Percentiles rank a stretch among this genome's conserved stretches.
phyloP scores from a whole-genome alignment of 2,329 filamentous ascomycete species.

The Aureobasidium sp. region DNA sequence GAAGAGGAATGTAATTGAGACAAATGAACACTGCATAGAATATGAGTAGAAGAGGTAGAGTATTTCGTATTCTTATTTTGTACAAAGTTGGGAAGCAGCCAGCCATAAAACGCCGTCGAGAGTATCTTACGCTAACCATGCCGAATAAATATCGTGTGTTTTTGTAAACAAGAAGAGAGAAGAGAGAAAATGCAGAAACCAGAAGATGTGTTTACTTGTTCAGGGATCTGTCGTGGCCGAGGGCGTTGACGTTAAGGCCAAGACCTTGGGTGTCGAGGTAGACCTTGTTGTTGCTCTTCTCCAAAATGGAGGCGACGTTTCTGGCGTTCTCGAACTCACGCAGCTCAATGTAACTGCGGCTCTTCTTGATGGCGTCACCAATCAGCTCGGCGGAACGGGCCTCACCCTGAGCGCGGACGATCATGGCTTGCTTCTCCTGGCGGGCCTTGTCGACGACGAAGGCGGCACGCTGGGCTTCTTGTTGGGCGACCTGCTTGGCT shows the following conservation, averaged over 20 bases:
- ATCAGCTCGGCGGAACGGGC: constrained; percentile 96
- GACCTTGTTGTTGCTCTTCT: constrained; percentile 88
- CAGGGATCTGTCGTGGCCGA: constrained; percentile 21
- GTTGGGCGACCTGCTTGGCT: constrained; percentile 63
- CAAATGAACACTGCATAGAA: too few species aligned
- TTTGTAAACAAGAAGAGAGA: constrained; percentile 1
- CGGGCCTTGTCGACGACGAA: constrained; percentile 98
- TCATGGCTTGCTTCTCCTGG: constrained; percentile 98
- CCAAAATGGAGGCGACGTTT: constrained; percentile 76
- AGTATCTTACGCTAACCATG: constrained; percentile 11
- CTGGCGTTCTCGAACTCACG: constrained; percentile 97
- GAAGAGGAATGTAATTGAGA: too few species aligned
- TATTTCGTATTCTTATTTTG: constrained; percentile 5
- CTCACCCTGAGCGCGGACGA: constrained; percentile 98
- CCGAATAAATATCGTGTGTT: not conserved
- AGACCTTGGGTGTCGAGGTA: constrained; percentile 87
- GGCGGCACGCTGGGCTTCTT: constrained; percentile 93
- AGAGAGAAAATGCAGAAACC: not conserved
- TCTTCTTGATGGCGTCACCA: constrained; percentile 99
- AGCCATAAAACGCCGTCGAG: constrained; percentile 8
- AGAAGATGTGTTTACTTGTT: constrained; percentile 20
- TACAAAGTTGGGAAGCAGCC: constrained; percentile 2
- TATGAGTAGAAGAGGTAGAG: not conserved
- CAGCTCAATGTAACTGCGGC: constrained; percentile 88
- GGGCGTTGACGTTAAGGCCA: constrained; percentile 69